Conservation (phyloP, 768 basidiomycete species). For the Boletus rufocinnamomeus region DNA sequence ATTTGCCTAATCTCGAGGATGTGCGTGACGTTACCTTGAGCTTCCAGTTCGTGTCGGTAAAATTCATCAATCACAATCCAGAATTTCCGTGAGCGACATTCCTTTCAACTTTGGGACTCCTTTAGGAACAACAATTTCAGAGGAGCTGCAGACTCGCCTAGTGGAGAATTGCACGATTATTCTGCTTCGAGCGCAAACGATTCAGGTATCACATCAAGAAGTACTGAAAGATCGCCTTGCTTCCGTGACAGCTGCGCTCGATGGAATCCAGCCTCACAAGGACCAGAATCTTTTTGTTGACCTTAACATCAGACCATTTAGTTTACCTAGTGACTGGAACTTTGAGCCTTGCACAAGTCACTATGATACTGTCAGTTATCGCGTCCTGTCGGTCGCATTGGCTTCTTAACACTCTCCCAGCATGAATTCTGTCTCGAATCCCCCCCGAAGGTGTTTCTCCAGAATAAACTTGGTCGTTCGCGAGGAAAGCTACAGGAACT, state of each 20-base stretch:
- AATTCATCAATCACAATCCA: conserved; percentile 38
- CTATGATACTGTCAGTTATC: conserved; percentile 70
- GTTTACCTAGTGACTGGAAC: conserved; percentile 61
- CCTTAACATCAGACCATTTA: conserved; percentile 68
- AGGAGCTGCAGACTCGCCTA: conserved; percentile 68
- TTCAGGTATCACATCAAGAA: conserved; percentile 63
- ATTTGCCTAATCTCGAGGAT: conserved; percentile 69
- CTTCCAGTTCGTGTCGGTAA: conserved; percentile 9
- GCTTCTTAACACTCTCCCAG: conserved; percentile 13
- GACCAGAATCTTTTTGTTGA: conserved; percentile 76
- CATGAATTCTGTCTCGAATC: conserved; percentile 61
- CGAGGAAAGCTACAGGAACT: conserved; percentile 66
- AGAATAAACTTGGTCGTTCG: conserved; percentile 70
- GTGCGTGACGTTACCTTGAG: conserved; percentile 44
- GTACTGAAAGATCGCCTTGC: conserved; percentile 51
- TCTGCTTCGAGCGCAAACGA: conserved; percentile 56
- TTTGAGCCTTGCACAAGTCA: conserved; percentile 76
- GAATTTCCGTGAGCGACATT: conserved; percentile 61
- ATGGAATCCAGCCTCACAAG: conserved; percentile 51
- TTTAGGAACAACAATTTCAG: conserved; percentile 38
- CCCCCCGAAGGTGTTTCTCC: conserved; percentile 74
- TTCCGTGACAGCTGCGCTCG: conserved; percentile 49
- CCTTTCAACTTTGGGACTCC: neutral
- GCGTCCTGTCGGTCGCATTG: neutral
- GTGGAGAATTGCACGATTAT: conserved; percentile 55